These are phyloP conservation scores for Leavenworthia alabamica DNA, from an alignment of 345 rosid species.

Conservation along the genomic window DNA sequence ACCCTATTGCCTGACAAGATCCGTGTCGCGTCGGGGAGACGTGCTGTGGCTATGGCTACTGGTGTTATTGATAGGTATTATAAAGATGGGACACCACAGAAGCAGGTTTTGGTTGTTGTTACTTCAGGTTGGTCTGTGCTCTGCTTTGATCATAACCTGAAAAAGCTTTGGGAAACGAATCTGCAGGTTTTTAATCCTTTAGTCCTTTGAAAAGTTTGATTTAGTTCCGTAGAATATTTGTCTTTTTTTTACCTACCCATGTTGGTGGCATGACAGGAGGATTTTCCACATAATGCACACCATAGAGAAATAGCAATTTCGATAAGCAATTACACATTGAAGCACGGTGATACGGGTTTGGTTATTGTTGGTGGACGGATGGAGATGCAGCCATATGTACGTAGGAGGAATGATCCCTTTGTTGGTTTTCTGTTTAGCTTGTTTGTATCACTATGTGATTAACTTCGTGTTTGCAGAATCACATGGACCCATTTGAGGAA, in stretches of 20 bases:
- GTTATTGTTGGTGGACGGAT: slow-evolving; percentile 92
- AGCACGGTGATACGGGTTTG: slow-evolving; percentile 81
- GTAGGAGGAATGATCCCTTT: slow-evolving; percentile 7
- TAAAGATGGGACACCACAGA: slow-evolving; percentile 66
- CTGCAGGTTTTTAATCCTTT: slow-evolving; percentile 54
- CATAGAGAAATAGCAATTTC: slow-evolving; percentile 79
- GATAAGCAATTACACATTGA: slow-evolving; percentile 78
- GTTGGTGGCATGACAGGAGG: slow-evolving; percentile 47
- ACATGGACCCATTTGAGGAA: slow-evolving; percentile 85
- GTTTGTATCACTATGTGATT: not conserved
- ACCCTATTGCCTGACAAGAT: slow-evolving; percentile 77
- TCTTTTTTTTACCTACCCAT: not conserved
- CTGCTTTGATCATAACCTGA: slow-evolving; percentile 95
- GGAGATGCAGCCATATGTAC: slow-evolving; percentile 91
- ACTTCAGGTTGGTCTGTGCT: slow-evolving; percentile 92
- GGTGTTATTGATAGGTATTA: slow-evolving; percentile 70
- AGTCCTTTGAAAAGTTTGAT: not conserved
- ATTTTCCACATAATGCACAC: slow-evolving; percentile 88
- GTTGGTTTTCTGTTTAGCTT: not conserved
- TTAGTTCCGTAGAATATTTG: not conserved
- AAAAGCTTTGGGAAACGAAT: slow-evolving; percentile 88
- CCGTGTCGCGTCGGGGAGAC: slow-evolving; percentile 78
- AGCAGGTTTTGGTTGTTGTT: slow-evolving; percentile 95
- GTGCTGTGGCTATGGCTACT: slow-evolving; percentile 89
- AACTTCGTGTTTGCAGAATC: slow-evolving; percentile 39